Evolutionary conservation across 495 filamentous ascomycete species (phyloP), one percentile per base, ranked within the genome.

Genomic region (Delitschia confertaspora): DNA sequence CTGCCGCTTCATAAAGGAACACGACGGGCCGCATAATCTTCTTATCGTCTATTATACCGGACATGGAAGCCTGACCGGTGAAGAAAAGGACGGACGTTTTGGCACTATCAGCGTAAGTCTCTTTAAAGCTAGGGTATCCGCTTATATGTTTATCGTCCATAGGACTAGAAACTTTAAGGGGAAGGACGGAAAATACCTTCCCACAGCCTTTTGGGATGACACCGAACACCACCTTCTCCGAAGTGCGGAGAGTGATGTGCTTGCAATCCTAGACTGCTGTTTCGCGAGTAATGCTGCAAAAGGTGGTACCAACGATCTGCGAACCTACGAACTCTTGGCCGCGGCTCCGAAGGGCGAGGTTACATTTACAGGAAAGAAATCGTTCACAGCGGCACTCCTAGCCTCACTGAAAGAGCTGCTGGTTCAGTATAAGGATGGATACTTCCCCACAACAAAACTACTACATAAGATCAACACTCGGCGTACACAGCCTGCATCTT

Each of bases 21-120:
- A 58, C 34, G 55, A 60, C 33, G 49, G 49, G 1, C 58, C 55
- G 11, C 23, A 55, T 24, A 55, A 58, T 26, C 45, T 55, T n/a
- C 17, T 58, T 20, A 56, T 60, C 7, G 40, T 60, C n/a, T 60
- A 58, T 37, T 60, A 60, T 26, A 60, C 51, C 10, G 58, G 58
- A 5, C 58, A 60, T 37, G 58, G 58, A 18, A 37, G 22, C 17
- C 43, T 34, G 24, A 16, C 38, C 5, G 26, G 42, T 10, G 41
- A 23, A 10, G 40, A 31, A 16, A 24, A 52, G 16, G 16, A n/a
- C n/a, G 46, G 38, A 40, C n/a, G 16, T 48, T 21, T 34, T 54
- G 18, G 47, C 42, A 25, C 13, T 53, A 2, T 24, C 39, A 13
- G 49, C 42, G 38, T 50, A 39, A 20, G 38, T 26, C 1, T 13